A percentile compares a stretch with the other conserved stretches of the same genome.
phyloP scores from a whole-genome alignment of 139 green algal genomes.

The Edaphochlamys debaryana region DNA sequence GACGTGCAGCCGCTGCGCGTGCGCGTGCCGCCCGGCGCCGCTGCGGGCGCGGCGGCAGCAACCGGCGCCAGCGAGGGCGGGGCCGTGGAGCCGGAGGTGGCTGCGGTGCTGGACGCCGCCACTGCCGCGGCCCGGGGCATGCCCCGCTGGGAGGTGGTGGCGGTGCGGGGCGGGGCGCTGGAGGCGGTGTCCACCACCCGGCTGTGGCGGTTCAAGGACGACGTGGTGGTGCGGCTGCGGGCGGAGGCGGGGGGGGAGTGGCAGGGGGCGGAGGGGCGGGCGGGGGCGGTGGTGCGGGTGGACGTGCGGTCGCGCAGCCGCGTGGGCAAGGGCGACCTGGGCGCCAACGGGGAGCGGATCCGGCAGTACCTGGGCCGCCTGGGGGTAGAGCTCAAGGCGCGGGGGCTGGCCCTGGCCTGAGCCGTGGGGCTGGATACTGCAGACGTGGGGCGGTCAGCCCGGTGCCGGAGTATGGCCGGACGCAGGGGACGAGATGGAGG shows the following conservation, averaged over 20 bases:
- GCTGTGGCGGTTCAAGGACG: conserved; percentile 63
- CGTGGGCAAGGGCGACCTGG: conserved; percentile 66
- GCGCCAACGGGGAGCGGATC: conserved; percentile 60
- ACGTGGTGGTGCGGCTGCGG: conserved; percentile 46
- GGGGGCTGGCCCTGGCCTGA: too few species aligned
- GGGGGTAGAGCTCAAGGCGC: conserved; percentile 41
- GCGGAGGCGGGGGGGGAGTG: not conserved
- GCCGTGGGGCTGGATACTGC: too few species aligned
- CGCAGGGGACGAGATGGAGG: too few species aligned
- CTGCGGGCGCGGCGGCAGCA: too few species aligned
- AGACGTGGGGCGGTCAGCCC: too few species aligned
- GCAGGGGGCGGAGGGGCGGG: not conserved
- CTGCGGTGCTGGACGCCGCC: conserved; percentile 16
- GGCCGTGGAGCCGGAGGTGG: not conserved
- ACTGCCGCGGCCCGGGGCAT: conserved; percentile 31
- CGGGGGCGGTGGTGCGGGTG: not conserved
- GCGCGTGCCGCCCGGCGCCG: too few species aligned
- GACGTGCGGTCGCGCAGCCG: conserved; percentile 48
- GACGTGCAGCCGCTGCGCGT: conserved; percentile 43
- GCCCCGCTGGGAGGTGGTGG: conserved; percentile 49
- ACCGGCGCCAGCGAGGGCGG: too few species aligned
- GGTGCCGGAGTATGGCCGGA: too few species aligned
- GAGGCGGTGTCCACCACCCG: conserved; percentile 58
- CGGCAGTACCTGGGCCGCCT: conserved; percentile 43
- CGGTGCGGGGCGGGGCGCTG: conserved; percentile 24